A percentile compares a stretch with the other conserved stretches of the same genome.
Conservation (phyloP, 2,329 filamentous ascomycete species). For the Ophiostoma tasmaniense region DNA sequence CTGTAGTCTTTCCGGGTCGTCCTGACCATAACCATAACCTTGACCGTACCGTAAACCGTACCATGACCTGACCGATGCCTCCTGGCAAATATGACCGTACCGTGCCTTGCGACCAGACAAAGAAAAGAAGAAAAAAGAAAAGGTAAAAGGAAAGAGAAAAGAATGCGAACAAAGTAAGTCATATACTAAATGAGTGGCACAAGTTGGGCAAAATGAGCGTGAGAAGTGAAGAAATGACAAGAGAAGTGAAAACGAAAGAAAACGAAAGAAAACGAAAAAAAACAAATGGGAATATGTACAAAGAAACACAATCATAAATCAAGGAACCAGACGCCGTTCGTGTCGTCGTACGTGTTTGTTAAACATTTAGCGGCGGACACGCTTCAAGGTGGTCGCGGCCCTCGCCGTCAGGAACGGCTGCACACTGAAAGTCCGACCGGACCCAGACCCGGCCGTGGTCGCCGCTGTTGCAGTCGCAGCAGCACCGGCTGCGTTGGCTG, state of each 20-base stretch:
- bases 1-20: no score
- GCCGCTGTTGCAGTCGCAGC: background rate
- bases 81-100: no score
- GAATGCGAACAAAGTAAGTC: background rate
- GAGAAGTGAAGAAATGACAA: no score
- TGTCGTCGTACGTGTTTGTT: background rate
- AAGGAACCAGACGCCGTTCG: background rate
- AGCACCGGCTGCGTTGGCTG: background rate
- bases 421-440: background rate
- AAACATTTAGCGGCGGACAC: background rate
- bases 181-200: background rate
- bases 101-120: background rate
- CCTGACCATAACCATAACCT: background rate
- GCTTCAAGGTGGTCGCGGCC: background rate
- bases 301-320: background rate
- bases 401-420: conserved; percentile 8
- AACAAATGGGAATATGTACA: background rate
- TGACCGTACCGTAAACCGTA: background rate
- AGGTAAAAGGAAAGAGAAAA: background rate
- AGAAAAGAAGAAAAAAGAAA: background rate
- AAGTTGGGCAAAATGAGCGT: background rate
- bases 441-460: background rate
- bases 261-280: background rate
- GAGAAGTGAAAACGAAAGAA: background rate
- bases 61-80: background rate